Conservation (phyloP, 495 filamentous ascomycete species). For the Coniosporium apollinis region DNA sequence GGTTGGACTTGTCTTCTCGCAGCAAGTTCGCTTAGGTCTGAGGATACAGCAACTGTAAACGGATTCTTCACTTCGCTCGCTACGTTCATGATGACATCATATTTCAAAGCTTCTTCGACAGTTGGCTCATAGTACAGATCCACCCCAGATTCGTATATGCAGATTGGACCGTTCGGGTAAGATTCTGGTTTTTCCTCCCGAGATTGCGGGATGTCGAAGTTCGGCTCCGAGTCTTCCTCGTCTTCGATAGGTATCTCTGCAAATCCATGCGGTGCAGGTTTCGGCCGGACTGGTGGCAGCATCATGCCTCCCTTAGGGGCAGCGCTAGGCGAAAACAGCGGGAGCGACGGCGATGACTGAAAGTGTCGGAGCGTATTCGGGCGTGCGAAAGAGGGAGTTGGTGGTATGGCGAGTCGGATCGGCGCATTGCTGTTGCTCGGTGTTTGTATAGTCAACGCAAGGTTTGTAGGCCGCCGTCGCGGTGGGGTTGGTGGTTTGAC, state of each 20-base stretch:
- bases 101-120: slow-evolving; percentile 63
- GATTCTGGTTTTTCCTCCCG: slow-evolving; percentile 73
- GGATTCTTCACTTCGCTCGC: slow-evolving; percentile 88
- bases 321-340: slow-evolving; percentile 39
- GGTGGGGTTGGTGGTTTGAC: slow-evolving; percentile 56
- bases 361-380: slow-evolving; percentile 38
- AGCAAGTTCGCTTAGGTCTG: not conserved
- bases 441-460: slow-evolving; percentile 54
- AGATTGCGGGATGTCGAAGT: slow-evolving; percentile 55
- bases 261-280: slow-evolving; percentile 14
- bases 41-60: slow-evolving; percentile 30
- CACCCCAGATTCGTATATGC: slow-evolving; percentile 85
- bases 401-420: slow-evolving; percentile 21
- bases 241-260: slow-evolving; percentile 17
- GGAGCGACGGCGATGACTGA: slow-evolving; percentile 51
- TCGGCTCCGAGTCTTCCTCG: slow-evolving; percentile 42
- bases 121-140: slow-evolving; percentile 86
- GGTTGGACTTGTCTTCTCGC: too few relatives aligned
- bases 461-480: slow-evolving; percentile 59
- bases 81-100: slow-evolving; percentile 90
- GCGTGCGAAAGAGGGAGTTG: slow-evolving; percentile 21
- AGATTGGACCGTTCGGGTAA: slow-evolving; percentile 82
- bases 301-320: slow-evolving; percentile 48
- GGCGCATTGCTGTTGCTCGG: slow-evolving; percentile 27
- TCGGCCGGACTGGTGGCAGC: slow-evolving; percentile 32